phyloP scores from a whole-genome alignment of 257 asterid species.

The Paulownia fortunei region DNA sequence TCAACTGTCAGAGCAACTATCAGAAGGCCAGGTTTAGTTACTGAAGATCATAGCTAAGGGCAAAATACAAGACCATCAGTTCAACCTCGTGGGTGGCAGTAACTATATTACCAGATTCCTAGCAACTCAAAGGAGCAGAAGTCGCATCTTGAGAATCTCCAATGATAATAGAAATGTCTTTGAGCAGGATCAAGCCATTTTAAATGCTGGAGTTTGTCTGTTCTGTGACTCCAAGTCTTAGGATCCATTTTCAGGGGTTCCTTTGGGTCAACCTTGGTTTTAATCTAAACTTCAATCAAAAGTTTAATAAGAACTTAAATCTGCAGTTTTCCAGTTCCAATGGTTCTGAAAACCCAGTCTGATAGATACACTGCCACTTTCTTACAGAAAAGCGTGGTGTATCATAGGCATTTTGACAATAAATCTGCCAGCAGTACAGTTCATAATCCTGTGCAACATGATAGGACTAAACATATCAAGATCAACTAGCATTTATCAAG shows the following conservation, averaged over 20 bases:
- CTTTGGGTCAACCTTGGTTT: too few relatives aligned
- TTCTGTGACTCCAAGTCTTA: background rate
- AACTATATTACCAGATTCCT: too few relatives aligned
- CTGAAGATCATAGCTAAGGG: background rate
- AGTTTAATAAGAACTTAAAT: background rate
- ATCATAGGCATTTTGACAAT: background rate
- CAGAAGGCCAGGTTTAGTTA: background rate
- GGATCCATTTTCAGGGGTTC: background rate
- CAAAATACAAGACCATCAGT: background rate
- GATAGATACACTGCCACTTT: background rate
- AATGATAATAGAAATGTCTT: background rate
- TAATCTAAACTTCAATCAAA: too few relatives aligned
- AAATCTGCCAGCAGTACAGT: too few relatives aligned
- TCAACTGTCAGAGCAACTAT: background rate
- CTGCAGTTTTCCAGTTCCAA: background rate
- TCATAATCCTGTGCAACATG: too few relatives aligned
- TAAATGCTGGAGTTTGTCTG: background rate
- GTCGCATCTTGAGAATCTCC: background rate
- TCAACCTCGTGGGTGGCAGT: background rate
- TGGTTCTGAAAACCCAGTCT: background rate
- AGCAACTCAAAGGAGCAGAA: background rate
- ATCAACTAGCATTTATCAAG: too few relatives aligned
- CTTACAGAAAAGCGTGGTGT: background rate
- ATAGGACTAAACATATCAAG: too few relatives aligned
- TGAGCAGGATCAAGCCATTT: too few relatives aligned